Evolutionary conservation across 2,329 filamentous ascomycete species (phyloP), one percentile per base, ranked within the genome.

Genomic region (Boeremia lycopersici): DNA sequence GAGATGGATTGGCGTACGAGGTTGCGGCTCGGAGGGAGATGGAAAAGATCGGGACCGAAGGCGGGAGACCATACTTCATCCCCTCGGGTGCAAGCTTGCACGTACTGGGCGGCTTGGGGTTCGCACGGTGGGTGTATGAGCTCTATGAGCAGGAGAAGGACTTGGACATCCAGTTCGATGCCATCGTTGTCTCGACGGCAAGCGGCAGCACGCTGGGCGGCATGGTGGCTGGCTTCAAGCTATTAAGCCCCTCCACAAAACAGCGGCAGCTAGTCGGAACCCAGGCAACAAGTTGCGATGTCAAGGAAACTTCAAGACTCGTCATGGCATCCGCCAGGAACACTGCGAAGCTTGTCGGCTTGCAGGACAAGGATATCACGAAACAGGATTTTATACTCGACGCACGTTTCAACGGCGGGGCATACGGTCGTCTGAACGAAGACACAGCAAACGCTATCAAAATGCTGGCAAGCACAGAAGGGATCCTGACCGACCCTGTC

Each of bases 11-110:
- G 25, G 52, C 52, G 15, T 55, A 55, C 28, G 46, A 55, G 17
- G 46, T 55, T 8, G 52, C 52, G 12, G 52, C 52, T 4, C 33
- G 52, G 31, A 17, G 52, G 9, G 46, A 55, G 26, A 50, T 50
- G 46, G 35, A 45, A 12, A 41, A 19, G 15, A 49, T 55, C 11
- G 26, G 13, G 5, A 36, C 29, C 8, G 41, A 45, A 5, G 52
- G 52, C 11, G 52, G 46, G 15, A 45, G n/a, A 6, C 52, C 52
- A 13, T 55, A 55, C 36, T 55, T 55, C 25, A 55, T 55, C 10
- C 46, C 52, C 6, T 55, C 52, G 3, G 52, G 52, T 1, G 52
- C 52, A 8, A 55, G 52, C 28, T 25, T 55, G 35, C 52, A 55
- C 15, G 2, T 19, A 7, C 15, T 55, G 13, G 52, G 52, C 28